Evolutionary conservation across 495 filamentous ascomycete species (phyloP).

Genomic region (Penicillium silybi): DNA sequence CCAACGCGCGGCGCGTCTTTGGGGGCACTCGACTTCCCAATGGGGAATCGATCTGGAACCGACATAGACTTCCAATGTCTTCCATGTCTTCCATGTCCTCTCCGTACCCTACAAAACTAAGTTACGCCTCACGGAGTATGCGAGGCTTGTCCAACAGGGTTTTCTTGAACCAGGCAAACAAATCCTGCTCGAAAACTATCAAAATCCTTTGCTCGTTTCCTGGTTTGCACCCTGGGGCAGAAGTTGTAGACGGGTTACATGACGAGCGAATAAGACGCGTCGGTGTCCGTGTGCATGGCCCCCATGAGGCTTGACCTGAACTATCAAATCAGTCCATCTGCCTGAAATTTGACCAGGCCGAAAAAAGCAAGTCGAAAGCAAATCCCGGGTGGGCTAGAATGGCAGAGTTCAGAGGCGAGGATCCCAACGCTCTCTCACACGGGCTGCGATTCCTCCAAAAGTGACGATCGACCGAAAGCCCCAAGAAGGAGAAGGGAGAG

Average conservation of each 20-base stretch:
- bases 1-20: slow-evolving; percentile 4
- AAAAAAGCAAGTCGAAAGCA: slow-evolving; percentile 3
- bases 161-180: slow-evolving; percentile 8
- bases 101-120: not conserved
- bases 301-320: slow-evolving; percentile 12
- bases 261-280: slow-evolving; percentile 19
- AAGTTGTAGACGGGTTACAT: slow-evolving; percentile 8
- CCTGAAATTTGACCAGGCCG: slow-evolving; percentile 13
- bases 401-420: slow-evolving; percentile 6
- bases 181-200: not conserved
- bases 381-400: not conserved
- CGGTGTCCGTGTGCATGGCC: slow-evolving; percentile 1
- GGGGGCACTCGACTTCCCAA: slow-evolving; percentile 7
- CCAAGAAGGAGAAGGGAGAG: slow-evolving; percentile 2
- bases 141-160: slow-evolving; percentile 1
- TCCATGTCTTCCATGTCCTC: too few relatives aligned
- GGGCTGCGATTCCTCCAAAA: not conserved
- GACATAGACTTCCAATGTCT: not conserved
- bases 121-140: too few relatives aligned
- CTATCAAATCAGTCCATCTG: slow-evolving; percentile 21
- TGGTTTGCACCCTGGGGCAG: slow-evolving; percentile 9
- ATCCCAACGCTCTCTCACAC: not conserved
- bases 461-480: slow-evolving; percentile 4
- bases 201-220: slow-evolving; percentile 7
- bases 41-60: slow-evolving; percentile 4